Evolutionary conservation across 495 filamentous ascomycete species (phyloP), one percentile per base, ranked within the genome.

Genomic region (Usnea hakonensis): DNA sequence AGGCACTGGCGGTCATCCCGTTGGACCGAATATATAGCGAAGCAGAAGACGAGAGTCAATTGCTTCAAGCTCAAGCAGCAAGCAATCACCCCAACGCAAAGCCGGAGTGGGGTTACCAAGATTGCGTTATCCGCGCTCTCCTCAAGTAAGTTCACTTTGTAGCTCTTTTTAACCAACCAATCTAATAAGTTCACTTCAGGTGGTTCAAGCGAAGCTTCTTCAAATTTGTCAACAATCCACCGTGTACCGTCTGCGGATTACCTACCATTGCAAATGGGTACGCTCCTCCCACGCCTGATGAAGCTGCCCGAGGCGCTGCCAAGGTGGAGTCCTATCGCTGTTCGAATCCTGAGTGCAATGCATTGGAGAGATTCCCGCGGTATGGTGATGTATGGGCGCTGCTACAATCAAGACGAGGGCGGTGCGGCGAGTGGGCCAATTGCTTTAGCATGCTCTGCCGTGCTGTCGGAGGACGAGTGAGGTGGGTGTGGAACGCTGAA

Each of bases 401-500:
- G 60, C 75, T 98, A 53, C 87, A 95, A 72, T 91, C 90, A 52
- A 77, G 89, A 61, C 83, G 87, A 64, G 94, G 94, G 32, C 85
- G 94, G 62, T 87, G 83, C 60, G 95, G 94, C 55, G 94, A 99
- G 77, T 99, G 95, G 92, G 92, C 89, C 58, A 97, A 97, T 74
- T 96, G 92, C 77, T 99, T 99, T 76, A 91, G 88, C 73, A 99
- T 99, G 94, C 81, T 99, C 26, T 97, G 94, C 75, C 84, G 94
- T 48, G 94, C 94, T 9, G 83, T 97, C 35, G 92, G 92, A 37
- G 87, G 85, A 40, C 83, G 95, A 50, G 94, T 97, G 21, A 84
- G 94, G 65, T 98, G 95, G 95, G 90, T 98, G 33, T 98, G 95
- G 95, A 97, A 97, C 65, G 85, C 87, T 36, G 94, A 99, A 74